These are phyloP conservation scores for Zygnema cylindricum DNA, from an alignment of 139 green algal species.

Conservation along the genomic window DNA sequence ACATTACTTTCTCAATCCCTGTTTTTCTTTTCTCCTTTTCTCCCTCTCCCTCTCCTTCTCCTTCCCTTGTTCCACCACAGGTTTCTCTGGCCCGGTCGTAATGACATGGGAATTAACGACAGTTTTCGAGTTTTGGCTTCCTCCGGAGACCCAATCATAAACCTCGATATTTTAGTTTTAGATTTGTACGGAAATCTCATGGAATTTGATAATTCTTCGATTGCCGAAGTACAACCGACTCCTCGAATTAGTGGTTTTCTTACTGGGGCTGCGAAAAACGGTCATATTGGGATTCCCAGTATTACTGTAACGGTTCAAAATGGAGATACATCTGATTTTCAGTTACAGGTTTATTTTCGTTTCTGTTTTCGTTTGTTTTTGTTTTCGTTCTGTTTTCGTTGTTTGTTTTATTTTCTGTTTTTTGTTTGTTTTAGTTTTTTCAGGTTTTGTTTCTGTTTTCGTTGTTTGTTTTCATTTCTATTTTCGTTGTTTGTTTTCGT, in stretches of 20 bases:
- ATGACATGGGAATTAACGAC: neutral
- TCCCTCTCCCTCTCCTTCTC: neutral
- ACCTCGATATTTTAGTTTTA: neutral
- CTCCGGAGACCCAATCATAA: neutral
- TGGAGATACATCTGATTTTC: neutral
- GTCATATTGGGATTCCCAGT: neutral
- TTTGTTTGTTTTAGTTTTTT: too few species aligned
- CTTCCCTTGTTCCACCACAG: neutral
- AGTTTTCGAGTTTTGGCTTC: constrained; percentile 1
- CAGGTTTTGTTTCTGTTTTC: neutral
- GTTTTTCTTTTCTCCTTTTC: neutral
- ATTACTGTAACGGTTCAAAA: neutral
- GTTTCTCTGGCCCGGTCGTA: neutral
- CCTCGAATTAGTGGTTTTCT: neutral
- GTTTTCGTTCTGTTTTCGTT: neutral
- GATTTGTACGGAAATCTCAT: neutral
- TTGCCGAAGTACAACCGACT: neutral
- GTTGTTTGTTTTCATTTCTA: neutral
- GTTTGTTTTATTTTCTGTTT: too few species aligned
- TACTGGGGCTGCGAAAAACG: neutral
- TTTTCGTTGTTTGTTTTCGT: neutral
- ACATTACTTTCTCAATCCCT: neutral
- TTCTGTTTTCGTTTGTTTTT: neutral
- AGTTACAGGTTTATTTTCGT: neutral
- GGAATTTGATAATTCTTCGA: neutral